These are phyloP conservation scores for Ophiostoma populinum DNA, from an alignment of 2,329 filamentous ascomycete species.

Conservation along the genomic window DNA sequence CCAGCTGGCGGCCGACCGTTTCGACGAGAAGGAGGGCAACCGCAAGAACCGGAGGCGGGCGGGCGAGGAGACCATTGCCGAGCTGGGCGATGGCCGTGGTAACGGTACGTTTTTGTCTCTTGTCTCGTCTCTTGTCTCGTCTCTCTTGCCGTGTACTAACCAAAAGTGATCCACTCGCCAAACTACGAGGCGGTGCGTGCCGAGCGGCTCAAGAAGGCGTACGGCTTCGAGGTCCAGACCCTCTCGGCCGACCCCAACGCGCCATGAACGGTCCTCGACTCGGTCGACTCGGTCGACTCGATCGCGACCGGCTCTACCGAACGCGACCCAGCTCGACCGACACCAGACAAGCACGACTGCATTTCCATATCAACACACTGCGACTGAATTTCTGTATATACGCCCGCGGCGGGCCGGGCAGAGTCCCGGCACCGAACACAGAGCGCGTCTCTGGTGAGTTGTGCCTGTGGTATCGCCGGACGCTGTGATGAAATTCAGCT, in stretches of 20 bases:
- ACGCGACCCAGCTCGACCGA: not conserved
- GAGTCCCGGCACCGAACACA: not conserved
- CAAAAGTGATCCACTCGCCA: slow-evolving; percentile 50
- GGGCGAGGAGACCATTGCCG: slow-evolving; percentile 59
- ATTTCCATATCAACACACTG: not conserved
- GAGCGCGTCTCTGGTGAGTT: slow-evolving; percentile 2
- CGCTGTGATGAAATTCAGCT: too few species aligned
- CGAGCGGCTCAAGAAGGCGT: slow-evolving; percentile 68
- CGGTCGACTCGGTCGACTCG: too few species aligned
- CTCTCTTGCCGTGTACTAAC: not conserved
- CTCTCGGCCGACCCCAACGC: slow-evolving; percentile 31
- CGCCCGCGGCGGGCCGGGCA: not conserved
- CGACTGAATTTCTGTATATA: slow-evolving; percentile 7
- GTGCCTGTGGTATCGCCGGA: too few species aligned
- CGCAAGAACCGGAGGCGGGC: slow-evolving; percentile 59
- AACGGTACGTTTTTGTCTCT: slow-evolving; percentile 5
- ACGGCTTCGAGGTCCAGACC: slow-evolving; percentile 68
- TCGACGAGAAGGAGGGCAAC: slow-evolving; percentile 56
- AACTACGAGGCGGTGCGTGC: slow-evolving; percentile 75
- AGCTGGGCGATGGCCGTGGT: slow-evolving; percentile 81
- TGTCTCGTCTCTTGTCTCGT: too few species aligned
- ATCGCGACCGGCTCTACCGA: too few species aligned
- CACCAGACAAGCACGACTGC: too few species aligned
- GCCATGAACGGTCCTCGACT: not conserved
- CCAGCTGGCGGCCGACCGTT: slow-evolving; percentile 47